A percentile compares a stretch with the other conserved stretches of the same genome.
These are phyloP conservation scores for Yamadazyma insecticola DNA, from an alignment of 805 yeast species.

Conservation along the genomic window DNA sequence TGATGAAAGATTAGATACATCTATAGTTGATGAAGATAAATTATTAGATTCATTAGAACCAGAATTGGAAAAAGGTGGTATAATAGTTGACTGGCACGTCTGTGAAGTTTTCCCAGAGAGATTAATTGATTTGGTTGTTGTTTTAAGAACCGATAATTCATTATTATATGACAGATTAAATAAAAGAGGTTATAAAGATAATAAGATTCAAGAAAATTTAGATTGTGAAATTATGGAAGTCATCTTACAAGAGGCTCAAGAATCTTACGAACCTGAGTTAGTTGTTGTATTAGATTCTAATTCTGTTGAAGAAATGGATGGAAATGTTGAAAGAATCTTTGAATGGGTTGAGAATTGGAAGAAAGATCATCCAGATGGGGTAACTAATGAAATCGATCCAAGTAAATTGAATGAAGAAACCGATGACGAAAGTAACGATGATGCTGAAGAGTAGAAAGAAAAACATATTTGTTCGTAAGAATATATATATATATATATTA, in stretches of 20 bases:
- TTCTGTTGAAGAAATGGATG: slow-evolving; percentile 68
- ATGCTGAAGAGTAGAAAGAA: slow-evolving; percentile 12
- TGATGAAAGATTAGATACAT: slow-evolving; percentile 80
- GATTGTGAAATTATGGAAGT: slow-evolving; percentile 98
- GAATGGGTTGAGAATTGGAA: slow-evolving; percentile 79
- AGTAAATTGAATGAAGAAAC: slow-evolving; percentile 9
- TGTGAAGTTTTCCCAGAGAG: slow-evolving; percentile 94
- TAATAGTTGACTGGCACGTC: slow-evolving; percentile 95
- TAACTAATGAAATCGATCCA: slow-evolving; percentile 22
- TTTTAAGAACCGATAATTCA: slow-evolving; percentile 72
- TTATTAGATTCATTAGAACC: slow-evolving; percentile 78
- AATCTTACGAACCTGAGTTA: slow-evolving; percentile 71
- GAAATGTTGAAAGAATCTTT: slow-evolving; percentile 71
- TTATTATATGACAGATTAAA: slow-evolving; percentile 69
- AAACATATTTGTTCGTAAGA: neutral
- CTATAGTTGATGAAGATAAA: slow-evolving; percentile 90
- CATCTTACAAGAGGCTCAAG: slow-evolving; percentile 79
- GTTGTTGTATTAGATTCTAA: slow-evolving; percentile 79
- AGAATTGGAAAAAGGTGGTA: slow-evolving; percentile 77
- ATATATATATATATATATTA: neutral
- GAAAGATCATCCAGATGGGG: slow-evolving; percentile 41
- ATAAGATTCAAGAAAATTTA: slow-evolving; percentile 82
- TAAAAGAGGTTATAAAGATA: slow-evolving; percentile 72
- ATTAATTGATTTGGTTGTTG: slow-evolving; percentile 87
- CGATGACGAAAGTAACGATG: slow-evolving; percentile 11